These are phyloP conservation scores for Ceraceosorus guamensis DNA, from an alignment of 1,284 basidiomycete genomes.

Conservation along the genomic window DNA sequence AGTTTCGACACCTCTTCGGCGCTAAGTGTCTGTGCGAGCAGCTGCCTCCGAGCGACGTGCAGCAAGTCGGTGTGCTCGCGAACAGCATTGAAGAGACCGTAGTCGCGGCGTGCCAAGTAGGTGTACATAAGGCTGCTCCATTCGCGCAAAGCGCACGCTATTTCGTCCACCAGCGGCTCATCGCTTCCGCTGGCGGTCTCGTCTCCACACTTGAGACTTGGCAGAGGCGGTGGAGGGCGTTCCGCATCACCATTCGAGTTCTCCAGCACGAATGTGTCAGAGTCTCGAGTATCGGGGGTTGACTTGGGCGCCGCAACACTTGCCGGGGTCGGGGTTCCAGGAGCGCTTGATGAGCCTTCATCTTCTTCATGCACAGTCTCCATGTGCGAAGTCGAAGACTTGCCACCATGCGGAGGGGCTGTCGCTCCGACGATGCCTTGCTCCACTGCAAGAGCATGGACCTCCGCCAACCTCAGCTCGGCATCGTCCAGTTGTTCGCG, in stretches of 20 bases:
- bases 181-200: conserved; percentile 28
- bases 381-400: conserved; percentile 18
- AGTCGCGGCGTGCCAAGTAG: conserved; percentile 80
- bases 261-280: conserved; percentile 4
- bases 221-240: conserved; percentile 74
- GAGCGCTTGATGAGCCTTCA: conserved; percentile 16
- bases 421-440: conserved; percentile 29
- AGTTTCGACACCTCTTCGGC: conserved; percentile 77
- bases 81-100: conserved; percentile 77
- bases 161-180: conserved; percentile 93
- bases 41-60: conserved; percentile 77
- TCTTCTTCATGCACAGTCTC: conserved; percentile 28
- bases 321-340: conserved; percentile 15
- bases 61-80: conserved; percentile 83
- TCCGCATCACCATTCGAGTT: conserved; percentile 5
- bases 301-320: background rate
- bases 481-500: conserved; percentile 83
- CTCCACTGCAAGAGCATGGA: conserved; percentile 50
- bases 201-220: conserved; percentile 63
- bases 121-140: conserved; percentile 88
- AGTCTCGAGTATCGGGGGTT: background rate
- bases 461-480: conserved; percentile 70
- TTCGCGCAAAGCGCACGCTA: conserved; percentile 88
- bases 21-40: conserved; percentile 77
- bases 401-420: conserved; percentile 15